Conservation (phyloP, 148 eudicot species). For the Diospyros kaki region DNA sequence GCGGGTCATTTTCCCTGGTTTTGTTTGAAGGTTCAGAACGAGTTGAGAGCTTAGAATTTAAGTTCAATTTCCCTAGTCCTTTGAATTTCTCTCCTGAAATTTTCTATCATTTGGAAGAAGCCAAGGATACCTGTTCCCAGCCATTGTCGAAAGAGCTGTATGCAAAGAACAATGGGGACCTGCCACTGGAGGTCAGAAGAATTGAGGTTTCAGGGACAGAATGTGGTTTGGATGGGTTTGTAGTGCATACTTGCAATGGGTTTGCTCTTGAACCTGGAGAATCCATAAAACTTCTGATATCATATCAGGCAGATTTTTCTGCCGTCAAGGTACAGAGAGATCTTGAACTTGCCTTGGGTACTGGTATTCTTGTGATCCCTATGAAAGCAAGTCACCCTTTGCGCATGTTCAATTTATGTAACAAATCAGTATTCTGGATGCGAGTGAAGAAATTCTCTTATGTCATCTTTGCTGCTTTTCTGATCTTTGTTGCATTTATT, state of each 20-base stretch:
- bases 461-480: slow-evolving; percentile 24
- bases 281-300: slow-evolving; percentile 48
- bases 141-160: slow-evolving; percentile 51
- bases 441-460: slow-evolving; percentile 32
- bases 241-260: slow-evolving; percentile 56
- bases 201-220: slow-evolving; percentile 68
- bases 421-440: slow-evolving; percentile 47
- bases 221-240: slow-evolving; percentile 75
- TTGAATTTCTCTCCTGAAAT: slow-evolving; percentile 33
- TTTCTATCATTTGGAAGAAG: slow-evolving; percentile 15
- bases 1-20: slow-evolving; percentile 61
- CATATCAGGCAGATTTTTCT: slow-evolving; percentile 63
- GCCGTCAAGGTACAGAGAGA: slow-evolving; percentile 47
- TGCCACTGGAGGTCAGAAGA: slow-evolving; percentile 48
- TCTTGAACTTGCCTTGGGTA: slow-evolving; percentile 61
- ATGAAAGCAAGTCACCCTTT: slow-evolving; percentile 68
- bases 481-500: slow-evolving; percentile 31
- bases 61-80: slow-evolving; percentile 33
- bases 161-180: slow-evolving; percentile 69
- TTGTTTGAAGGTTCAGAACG: slow-evolving; percentile 55
- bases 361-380: slow-evolving; percentile 71
- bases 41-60: slow-evolving; percentile 55
- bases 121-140: slow-evolving; percentile 33
- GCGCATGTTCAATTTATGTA: slow-evolving; percentile 35
- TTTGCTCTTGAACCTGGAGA: slow-evolving; percentile 75